phyloP scores from a whole-genome alignment of 2,329 filamentous ascomycete genomes.

The Calonectria honghensis region DNA sequence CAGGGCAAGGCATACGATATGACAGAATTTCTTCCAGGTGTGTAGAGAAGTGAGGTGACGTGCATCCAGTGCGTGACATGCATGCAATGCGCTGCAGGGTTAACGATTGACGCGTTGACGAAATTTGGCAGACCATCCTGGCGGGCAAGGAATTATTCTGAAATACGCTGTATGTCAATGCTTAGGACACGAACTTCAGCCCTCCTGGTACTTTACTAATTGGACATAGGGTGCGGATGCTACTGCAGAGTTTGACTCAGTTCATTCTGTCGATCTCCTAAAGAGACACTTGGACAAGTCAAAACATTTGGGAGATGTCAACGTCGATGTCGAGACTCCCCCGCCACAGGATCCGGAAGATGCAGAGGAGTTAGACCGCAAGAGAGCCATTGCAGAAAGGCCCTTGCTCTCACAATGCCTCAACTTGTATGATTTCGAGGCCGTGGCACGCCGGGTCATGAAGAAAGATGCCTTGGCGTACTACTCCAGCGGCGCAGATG shows the following conservation, averaged over 20 bases:
- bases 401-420: constrained; percentile 91
- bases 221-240: constrained; percentile 85
- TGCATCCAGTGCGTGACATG: background rate
- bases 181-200: background rate
- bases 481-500: constrained; percentile 89
- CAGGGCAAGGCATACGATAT: constrained; percentile 90
- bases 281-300: constrained; percentile 87
- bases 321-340: constrained; percentile 93
- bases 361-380: constrained; percentile 78
- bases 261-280: constrained; percentile 90
- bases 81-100: background rate
- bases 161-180: constrained; percentile 84
- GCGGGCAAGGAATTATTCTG: constrained; percentile 93
- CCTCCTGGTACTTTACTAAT: constrained; percentile 14
- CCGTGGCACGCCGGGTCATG: constrained; percentile 92
- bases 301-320: constrained; percentile 92
- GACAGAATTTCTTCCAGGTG: constrained; percentile 88
- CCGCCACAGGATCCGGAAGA: constrained; percentile 81
- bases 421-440: constrained; percentile 96
- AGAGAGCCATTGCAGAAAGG: constrained; percentile 82
- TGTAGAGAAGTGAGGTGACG: constrained; percentile 36
- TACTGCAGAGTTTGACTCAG: constrained; percentile 92
- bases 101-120: background rate
- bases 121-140: constrained; percentile 84
- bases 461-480: constrained; percentile 98